Conservation (phyloP, 148 eudicot species). For the Rhododendron mucronatum region DNA sequence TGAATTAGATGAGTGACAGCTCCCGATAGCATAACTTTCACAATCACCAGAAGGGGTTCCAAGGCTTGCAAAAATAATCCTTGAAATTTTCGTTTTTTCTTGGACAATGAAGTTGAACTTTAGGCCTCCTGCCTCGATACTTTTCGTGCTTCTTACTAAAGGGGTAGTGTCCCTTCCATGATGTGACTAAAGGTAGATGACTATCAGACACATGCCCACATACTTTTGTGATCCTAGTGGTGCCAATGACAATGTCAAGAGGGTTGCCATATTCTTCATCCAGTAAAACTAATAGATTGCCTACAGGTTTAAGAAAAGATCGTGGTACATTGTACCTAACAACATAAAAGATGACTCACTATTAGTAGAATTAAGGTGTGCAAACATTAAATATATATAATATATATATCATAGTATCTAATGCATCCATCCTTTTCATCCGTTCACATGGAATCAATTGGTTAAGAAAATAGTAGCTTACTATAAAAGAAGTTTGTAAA, state of each 20-base stretch:
- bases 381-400: neutral
- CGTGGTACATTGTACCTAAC: conserved; percentile 63
- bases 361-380: neutral
- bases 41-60: conserved; percentile 46
- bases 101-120: conserved; percentile 38
- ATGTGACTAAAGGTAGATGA: conserved; percentile 23
- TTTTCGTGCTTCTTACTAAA: neutral
- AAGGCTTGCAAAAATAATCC: conserved; percentile 43
- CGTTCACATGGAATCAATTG: neutral
- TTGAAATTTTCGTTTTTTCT: conserved; percentile 17
- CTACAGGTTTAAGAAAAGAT: conserved; percentile 45
- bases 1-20: conserved; percentile 44
- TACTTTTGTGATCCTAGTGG: conserved; percentile 31
- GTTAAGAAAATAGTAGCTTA: neutral
- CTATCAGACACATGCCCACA: conserved; percentile 29
- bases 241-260: conserved; percentile 43
- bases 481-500: neutral
- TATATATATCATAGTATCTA: neutral
- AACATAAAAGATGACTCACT: neutral
- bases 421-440: neutral
- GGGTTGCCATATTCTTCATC: conserved; percentile 65
- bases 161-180: conserved; percentile 18
- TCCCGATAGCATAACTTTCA: conserved; percentile 24
- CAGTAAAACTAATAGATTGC: conserved; percentile 43
- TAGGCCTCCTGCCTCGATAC: conserved; percentile 22